Evolutionary conservation across 441 rosid genomes (phyloP), one percentile per base, ranked within the genome.

Genomic region (Gossypium armourianum): DNA sequence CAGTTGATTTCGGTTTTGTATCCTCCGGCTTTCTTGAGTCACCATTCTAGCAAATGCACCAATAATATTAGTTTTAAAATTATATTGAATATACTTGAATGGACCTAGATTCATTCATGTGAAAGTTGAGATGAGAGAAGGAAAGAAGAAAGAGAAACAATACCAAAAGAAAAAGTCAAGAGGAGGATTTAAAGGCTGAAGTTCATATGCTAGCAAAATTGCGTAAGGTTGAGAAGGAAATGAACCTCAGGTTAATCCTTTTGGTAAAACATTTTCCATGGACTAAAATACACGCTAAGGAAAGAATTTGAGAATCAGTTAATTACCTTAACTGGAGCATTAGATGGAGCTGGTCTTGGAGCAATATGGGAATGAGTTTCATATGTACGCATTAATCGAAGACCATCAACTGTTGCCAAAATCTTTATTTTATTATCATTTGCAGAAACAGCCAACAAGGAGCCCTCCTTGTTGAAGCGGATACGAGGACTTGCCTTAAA

Each of bases 391-490:
- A 90, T 65, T 76, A 85, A 77, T 50, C 77, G 75, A 19, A 86
- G 58, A 40, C 96, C 91, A 75, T 86, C 93, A 21, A 74, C 40
- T 32, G 85, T 82, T 12, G 89, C 88, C 75, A 90, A 64, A 62
- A 90, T 81, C 78, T 88, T 90, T 55, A 90, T 85, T 60, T 71
- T 74, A 72, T 88, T 79, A 49, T 88, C 93, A 80, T 80, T 85
- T 12, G 86, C 81, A 26, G 90, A 84, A 66, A 88, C 86, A 17
- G 96, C 93, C 83, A 90, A 76, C 13, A 88, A 72, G 1, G 76
- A 78, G 10, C 92, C 92, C 15, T 82, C 86, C 79, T 79, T 90
- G 81, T 90, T 88, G 84, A 87, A 90, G 62, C 90, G 79, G 72
- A 90, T 77, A 28, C 83, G 75, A 16, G 96, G 96, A 65, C 81